Evolutionary conservation across 164 flowering plant species (phyloP).

Genomic region (Vitis labrusca): DNA sequence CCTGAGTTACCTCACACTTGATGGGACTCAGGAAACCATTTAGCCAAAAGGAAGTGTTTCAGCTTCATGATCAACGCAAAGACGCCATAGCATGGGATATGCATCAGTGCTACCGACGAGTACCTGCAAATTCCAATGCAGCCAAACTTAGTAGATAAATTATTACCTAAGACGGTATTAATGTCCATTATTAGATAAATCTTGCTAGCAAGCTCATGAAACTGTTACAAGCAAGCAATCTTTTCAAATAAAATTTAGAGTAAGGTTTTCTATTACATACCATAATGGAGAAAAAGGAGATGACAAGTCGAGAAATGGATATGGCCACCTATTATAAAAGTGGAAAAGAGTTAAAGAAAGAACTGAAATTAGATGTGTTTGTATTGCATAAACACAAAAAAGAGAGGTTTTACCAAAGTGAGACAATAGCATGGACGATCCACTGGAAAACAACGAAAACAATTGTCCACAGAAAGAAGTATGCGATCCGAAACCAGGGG

Average conservation of each 20-base stretch:
- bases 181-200: no score
- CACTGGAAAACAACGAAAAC: slow-evolving; percentile 76
- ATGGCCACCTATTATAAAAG: slow-evolving; percentile 31
- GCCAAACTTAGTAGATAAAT: background rate
- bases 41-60: slow-evolving; percentile 50
- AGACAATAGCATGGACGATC: slow-evolving; percentile 73
- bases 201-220: no score
- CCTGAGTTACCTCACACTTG: slow-evolving; percentile 24
- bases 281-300: slow-evolving; percentile 47
- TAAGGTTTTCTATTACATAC: slow-evolving; percentile 21
- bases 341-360: no score
- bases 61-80: slow-evolving; percentile 57
- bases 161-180: no score
- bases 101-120: slow-evolving; percentile 68
- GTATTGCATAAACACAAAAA: background rate
- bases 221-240: no score
- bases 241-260: no score
- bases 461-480: slow-evolving; percentile 79
- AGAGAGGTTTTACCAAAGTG: slow-evolving; percentile 44
- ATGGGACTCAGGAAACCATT: slow-evolving; percentile 64
- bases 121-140: slow-evolving; percentile 54
- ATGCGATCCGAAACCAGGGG: slow-evolving; percentile 85
- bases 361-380: no score
- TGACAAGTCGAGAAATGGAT: slow-evolving; percentile 21
- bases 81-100: slow-evolving; percentile 73